Base-by-base conservation (phyloP, 2,329 filamentous ascomycete genomes). In the Exophiala alcalophila region DNA sequence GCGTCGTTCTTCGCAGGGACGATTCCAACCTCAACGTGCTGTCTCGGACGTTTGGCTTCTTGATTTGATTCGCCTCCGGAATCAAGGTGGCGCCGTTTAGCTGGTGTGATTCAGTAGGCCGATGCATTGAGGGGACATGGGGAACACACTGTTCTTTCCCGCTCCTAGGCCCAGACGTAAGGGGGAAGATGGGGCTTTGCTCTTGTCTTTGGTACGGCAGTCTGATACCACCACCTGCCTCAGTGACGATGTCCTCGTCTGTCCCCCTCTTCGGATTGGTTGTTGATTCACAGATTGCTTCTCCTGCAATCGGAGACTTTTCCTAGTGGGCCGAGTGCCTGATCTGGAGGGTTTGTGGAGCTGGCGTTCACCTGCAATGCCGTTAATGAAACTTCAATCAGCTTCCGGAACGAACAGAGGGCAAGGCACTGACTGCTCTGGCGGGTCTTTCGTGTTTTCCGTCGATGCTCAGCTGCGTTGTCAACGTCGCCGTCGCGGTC, bases 401-500 rank as follows among this genome's bases (percentile, higher is more conserved):
- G 11, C n/a, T 9, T n/a, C n/a, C n/a, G n/a, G 34, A 27, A 7
- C 18, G 3, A 15, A 24, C 25, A 25, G 26, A 27, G 42, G 9
- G 42, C 28, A 39, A 44, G 43, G 43, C 35, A 36, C 36, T 40
- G 43, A 46, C 36, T 4, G 8, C 10, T 47, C 27, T 42, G 31
- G 12, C 42, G 31, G n/a, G 42, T 35, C 24, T 27, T 47, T 27
- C n/a, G 44, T 12, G 31, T 42, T 21, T 42, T 47, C 33, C 32
- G n/a, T 20, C n/a, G 26, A 26, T 25, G 38, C 12, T 32, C 38
- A 27, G 38, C 39, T n/a, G 21, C 35, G 16, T 40, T 28, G 21
- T 42, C 21, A 14, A 27, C 39, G 9, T 42, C 24, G 24, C 11
- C 38, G 21, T 40, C 37, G 15, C 20, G 12, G 4, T 40, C 18